Evolutionary conservation across 352 stramenopile species (phyloP), one percentile per base, ranked within the genome.

Genomic region (Phytophthora megakarya): DNA sequence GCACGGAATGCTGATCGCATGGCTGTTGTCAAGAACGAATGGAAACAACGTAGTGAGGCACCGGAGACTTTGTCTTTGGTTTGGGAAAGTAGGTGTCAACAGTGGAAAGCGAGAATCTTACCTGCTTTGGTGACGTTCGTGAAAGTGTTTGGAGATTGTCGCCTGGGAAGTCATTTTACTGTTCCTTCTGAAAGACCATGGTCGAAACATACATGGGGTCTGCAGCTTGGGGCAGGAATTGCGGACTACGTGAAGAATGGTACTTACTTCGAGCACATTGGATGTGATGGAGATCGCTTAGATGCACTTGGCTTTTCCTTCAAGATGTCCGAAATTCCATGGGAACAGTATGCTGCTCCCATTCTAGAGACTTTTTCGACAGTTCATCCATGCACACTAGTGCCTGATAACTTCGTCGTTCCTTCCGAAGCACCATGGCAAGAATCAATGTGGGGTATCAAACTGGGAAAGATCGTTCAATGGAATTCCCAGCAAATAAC

Each of bases 401-500:
- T 75, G 8, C 21, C 67, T 10, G 26, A 65, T 9, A 42, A 53
- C 15, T 75, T 75, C 26, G 61, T 75, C 3, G 25, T 75, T 33
- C 67, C 67, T 30, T 37, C 49, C 13, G 16, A 66, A 47, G 19
- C 56, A 30, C 52, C 57, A 0, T 75, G 67, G 67, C 26, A 52
- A 55, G 48, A 72, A 43, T 22, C 25, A n/a, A 52, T 45, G 47
- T 75, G 67, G 67, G 63, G 62, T 1, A 28, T 75, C 12, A 68
- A 69, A 25, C 42, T 75, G 2, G 63, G 67, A 6, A 48, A 23
- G 11, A 28, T 75, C 23, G 62, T 75, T 10, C 21, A 26, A 35
- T 75, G 67, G 67, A 75, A 75, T 54, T 19, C 45, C 8, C 46
- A 57, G 3, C 52, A 30, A 23, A 66, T 75, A 25, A 59, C 39